These are phyloP conservation scores for Oxyria digyna DNA, from an alignment of 148 eudicot genomes.

Conservation along the genomic window DNA sequence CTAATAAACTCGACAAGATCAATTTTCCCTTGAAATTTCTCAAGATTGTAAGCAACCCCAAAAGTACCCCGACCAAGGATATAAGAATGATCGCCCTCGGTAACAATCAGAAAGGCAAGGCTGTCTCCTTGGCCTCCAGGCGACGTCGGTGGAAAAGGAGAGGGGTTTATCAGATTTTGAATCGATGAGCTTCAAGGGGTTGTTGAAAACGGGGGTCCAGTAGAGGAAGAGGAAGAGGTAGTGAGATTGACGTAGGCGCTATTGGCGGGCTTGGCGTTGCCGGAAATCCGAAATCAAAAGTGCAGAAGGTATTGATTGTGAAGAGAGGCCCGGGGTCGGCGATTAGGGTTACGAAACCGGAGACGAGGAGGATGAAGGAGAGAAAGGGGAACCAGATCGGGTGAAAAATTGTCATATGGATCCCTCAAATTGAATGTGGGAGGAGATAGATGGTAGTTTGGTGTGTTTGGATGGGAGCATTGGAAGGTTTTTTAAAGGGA, in stretches of 20 bases:
- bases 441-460: not conserved
- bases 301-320: slow-evolving; percentile 21
- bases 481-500: too few relatives aligned
- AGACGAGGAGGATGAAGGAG: slow-evolving; percentile 8
- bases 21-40: slow-evolving; percentile 14
- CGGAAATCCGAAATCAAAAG: slow-evolving; percentile 25
- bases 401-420: slow-evolving; percentile 13
- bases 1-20: slow-evolving; percentile 47
- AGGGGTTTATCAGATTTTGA: slow-evolving; percentile 13
- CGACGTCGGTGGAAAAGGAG: slow-evolving; percentile 52
- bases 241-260: slow-evolving; percentile 27
- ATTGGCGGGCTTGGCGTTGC: slow-evolving; percentile 35
- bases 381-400: slow-evolving; percentile 13
- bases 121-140: slow-evolving; percentile 44
- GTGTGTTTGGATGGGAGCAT: too few relatives aligned
- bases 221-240: slow-evolving; percentile 23
- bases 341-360: slow-evolving; percentile 24
- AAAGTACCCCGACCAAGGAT: slow-evolving; percentile 19
- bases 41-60: slow-evolving; percentile 19
- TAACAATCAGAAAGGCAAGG: slow-evolving; percentile 31
- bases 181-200: slow-evolving; percentile 32
- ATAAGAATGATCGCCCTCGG: slow-evolving; percentile 17
- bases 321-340: slow-evolving; percentile 27
- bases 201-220: slow-evolving; percentile 34
- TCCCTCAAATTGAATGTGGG: not conserved